phyloP scores from a whole-genome alignment of 2,329 filamentous ascomycete species.

The Fusarium sp. region DNA sequence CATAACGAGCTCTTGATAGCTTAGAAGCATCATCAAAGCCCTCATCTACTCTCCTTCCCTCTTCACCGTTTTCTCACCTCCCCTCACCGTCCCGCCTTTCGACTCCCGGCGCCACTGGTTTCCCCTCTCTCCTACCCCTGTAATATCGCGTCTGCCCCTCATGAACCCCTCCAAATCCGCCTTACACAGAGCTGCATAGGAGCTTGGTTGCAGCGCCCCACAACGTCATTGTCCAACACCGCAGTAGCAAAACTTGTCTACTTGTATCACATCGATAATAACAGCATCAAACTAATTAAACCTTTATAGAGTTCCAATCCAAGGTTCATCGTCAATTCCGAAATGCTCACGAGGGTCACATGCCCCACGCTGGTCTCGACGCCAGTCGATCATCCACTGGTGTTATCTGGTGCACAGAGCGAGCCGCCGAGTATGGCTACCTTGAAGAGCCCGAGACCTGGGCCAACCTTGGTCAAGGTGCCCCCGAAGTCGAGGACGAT shows the following conservation, averaged over 20 bases:
- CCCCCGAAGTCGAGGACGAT: constrained; percentile 92
- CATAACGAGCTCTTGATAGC: neutral
- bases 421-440: constrained; percentile 90
- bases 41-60: constrained; percentile 10
- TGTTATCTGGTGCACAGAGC: constrained; percentile 93
- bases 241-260: neutral
- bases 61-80: constrained; percentile 40
- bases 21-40: constrained; percentile 11
- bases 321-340: constrained; percentile 92
- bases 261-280: neutral
- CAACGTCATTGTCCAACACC: constrained; percentile 38
- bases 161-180: constrained; percentile 40
- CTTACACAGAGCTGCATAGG: constrained; percentile 18
- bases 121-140: constrained; percentile 32
- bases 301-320: constrained; percentile 78
- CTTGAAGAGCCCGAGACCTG: constrained; percentile 83
- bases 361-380: constrained; percentile 91
- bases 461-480: constrained; percentile 95
- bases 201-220: constrained; percentile 31
- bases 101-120: constrained; percentile 33
- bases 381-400: constrained; percentile 89
- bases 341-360: constrained; percentile 89
- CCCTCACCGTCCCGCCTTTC: constrained; percentile 42
- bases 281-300: neutral
- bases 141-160: constrained; percentile 26